phyloP scores from a whole-genome alignment of 345 rosid species.

The Lagerstroemia speciosa region DNA sequence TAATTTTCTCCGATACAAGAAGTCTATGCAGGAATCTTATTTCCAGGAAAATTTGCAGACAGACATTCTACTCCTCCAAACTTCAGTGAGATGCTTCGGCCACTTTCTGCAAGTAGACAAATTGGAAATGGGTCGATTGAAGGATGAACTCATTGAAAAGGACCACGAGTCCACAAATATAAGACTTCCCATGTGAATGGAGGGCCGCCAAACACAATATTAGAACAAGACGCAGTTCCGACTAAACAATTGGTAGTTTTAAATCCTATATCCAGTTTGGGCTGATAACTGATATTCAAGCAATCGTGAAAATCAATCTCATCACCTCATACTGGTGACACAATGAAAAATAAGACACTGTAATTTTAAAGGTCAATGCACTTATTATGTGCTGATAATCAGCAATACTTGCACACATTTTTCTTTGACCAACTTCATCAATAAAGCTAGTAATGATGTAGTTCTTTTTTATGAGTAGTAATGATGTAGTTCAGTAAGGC shows the following conservation, averaged over 20 bases:
- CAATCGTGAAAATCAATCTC: no score
- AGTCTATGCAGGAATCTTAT: slow-evolving; percentile 10
- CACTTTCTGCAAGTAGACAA: slow-evolving; percentile 28
- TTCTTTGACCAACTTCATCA: no score
- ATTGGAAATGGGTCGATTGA: neutral
- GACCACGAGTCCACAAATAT: neutral
- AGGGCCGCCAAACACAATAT: neutral
- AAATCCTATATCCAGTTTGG: neutral
- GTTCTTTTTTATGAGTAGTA: no score
- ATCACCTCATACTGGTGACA: neutral
- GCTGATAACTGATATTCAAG: no score
- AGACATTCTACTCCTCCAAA: slow-evolving; percentile 8
- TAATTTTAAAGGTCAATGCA: no score
- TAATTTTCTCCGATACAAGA: neutral
- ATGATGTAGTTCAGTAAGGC: no score
- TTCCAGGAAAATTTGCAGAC: slow-evolving; percentile 14
- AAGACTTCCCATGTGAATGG: neutral
- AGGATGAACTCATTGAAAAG: neutral
- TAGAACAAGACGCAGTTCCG: neutral
- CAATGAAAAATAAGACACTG: neutral
- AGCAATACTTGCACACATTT: neutral
- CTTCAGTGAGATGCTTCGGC: slow-evolving; percentile 36
- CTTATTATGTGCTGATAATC: neutral
- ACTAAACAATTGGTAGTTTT: neutral
- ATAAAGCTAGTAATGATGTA: no score